Percentiles rank a stretch among this genome's conserved stretches.
These are phyloP conservation scores for Metarhizium robertsii DNA, from an alignment of 2,329 filamentous ascomycete genomes.

Conservation along the genomic window DNA sequence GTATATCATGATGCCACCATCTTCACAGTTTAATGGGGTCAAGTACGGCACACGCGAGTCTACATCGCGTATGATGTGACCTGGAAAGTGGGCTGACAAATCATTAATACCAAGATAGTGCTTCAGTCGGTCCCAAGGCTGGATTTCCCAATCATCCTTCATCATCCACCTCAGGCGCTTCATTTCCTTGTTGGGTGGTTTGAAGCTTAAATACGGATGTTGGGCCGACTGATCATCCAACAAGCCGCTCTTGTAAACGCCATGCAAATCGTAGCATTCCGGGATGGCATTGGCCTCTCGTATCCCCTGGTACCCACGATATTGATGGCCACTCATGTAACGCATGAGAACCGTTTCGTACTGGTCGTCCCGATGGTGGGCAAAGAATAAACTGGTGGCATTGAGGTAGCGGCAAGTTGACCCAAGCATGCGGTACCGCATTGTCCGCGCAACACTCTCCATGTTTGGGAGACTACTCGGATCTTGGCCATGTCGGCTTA, in stretches of 20 bases:
- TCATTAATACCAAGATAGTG: conserved; percentile 11
- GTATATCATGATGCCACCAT: conserved; percentile 56
- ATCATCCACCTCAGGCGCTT: conserved; percentile 19
- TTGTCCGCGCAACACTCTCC: conserved; percentile 65
- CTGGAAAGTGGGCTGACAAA: conserved; percentile 18
- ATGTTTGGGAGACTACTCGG: conserved; percentile 47
- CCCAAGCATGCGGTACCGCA: conserved; percentile 67
- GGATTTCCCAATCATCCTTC: conserved; percentile 17
- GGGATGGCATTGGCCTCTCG: conserved; percentile 59
- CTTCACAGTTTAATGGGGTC: conserved; percentile 38
- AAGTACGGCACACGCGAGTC: conserved; percentile 20
- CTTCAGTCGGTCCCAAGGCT: conserved; percentile 10
- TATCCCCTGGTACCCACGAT: conserved; percentile 67
- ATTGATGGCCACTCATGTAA: conserved; percentile 55
- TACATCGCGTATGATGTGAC: conserved; percentile 10
- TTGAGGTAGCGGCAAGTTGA: conserved; percentile 40
- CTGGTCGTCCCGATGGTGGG: conserved; percentile 85
- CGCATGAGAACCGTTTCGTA: conserved; percentile 84
- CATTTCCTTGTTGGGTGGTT: conserved; percentile 19
- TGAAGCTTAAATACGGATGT: conserved; percentile 29
- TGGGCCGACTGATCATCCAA: conserved; percentile 33
- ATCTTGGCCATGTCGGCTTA: conserved; percentile 19
- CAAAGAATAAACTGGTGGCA: conserved; percentile 60
- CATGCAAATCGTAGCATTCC: conserved; percentile 69
- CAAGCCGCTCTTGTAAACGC: conserved; percentile 57